A percentile compares a stretch with the other conserved stretches of the same genome.
phyloP scores from a whole-genome alignment of 2,329 filamentous ascomycete genomes.

The Sordariomycetes sp. region DNA sequence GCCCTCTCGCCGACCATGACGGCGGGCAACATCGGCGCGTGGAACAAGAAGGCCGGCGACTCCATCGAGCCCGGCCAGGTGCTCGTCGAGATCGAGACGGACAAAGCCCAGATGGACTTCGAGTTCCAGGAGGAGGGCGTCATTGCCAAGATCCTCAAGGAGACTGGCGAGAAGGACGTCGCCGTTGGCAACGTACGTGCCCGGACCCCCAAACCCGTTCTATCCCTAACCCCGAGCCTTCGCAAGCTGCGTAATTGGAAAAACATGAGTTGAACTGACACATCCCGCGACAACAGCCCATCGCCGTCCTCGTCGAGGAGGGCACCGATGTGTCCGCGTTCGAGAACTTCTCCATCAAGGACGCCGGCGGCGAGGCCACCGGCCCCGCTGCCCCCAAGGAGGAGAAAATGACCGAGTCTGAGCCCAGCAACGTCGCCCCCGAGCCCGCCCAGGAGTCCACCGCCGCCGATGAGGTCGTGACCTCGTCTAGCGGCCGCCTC shows the following conservation, averaged over 20 bases:
- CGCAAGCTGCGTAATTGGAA: background rate
- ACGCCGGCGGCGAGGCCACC: constrained; percentile 72
- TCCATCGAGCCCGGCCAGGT: constrained; percentile 82
- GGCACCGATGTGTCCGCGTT: constrained; percentile 79
- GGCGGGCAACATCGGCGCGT: constrained; percentile 85
- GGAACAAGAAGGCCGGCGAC: constrained; percentile 97
- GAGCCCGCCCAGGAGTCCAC: constrained; percentile 49
- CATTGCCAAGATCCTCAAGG: constrained; percentile 86
- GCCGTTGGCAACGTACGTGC: constrained; percentile 80
- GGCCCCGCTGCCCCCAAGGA: constrained; percentile 53
- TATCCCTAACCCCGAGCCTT: background rate
- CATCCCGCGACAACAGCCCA: constrained; percentile 49
- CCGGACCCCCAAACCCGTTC: background rate
- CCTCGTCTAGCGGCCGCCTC: constrained; percentile 62
- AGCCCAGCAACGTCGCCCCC: constrained; percentile 15
- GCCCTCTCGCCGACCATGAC: constrained; percentile 97
- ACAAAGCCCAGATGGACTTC: constrained; percentile 99
- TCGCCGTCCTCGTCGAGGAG: constrained; percentile 89
- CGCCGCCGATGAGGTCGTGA: constrained; percentile 12
- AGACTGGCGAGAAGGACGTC: constrained; percentile 87
- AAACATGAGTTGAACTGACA: background rate
- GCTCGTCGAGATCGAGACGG: constrained; percentile 95
- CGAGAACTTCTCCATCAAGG: constrained; percentile 73
- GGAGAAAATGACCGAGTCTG: constrained; percentile 48
- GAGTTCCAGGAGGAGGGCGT: constrained; percentile 98